Evolutionary conservation across 2,329 filamentous ascomycete species (phyloP), one percentile per base, ranked within the genome.

Genomic region (Cladosporium colombiae): DNA sequence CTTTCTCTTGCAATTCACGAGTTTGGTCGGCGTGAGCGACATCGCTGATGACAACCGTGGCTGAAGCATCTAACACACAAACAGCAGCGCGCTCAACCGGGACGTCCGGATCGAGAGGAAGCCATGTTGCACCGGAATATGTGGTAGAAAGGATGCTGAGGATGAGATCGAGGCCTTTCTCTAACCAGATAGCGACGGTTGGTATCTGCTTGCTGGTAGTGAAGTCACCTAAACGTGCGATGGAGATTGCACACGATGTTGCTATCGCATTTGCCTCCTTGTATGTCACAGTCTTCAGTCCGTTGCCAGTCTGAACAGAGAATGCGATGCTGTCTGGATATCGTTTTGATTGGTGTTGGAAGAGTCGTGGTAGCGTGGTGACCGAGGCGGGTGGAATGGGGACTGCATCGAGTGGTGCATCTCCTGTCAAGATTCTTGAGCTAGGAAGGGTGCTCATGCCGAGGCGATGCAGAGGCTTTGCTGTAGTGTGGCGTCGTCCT

Each of bases 61-160:
- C 67, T 21, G 67, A 66, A 1, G 70, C 68, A 49, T 72, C 66
- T 7, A 68, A 33, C 16, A 68, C 55, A 37, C 70, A 72, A 5
- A 62, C 52, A 16, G 69, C 64, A 14, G 68, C 70, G 18, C 70
- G 68, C 16, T 71, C 69, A 23, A 70, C 64, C 6, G 70, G 69
- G 1, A 71, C 70, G 52, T 72, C 70, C 5, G 70, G 69, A 44
- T 72, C 70, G 40, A 72, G 67, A 3, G 70, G 69, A 13, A 72
- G 66, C 70, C 70, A 72, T 53, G 69, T 72, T 49, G 70, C 70
- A 16, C 69, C 70, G 21, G 70, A 70, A 55, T 70, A 71, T 65
- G 70, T 70, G 18, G 69, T 70, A 2, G 69, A 62, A n/a, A 70
- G 69, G 21, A 71, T 71, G 31, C 65, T 67, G 31, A 70, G 65